Evolutionary conservation across 805 yeast species (phyloP).

Genomic region (Hanseniaspora clermontiae): DNA sequence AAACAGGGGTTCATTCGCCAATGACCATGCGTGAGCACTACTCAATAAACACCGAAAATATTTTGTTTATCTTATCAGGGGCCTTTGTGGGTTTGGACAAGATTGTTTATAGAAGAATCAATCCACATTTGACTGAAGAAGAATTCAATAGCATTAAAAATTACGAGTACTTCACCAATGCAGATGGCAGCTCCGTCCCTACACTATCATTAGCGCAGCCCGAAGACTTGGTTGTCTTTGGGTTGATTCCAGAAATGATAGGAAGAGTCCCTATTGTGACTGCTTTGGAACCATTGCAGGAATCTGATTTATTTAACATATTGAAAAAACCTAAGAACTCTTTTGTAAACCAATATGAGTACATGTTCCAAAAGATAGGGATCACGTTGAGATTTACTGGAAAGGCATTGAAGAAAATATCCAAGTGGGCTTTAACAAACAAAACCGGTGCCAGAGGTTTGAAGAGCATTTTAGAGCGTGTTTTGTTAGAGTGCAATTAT

Average conservation of each 20-base stretch:
- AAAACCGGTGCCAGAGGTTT: constrained; percentile 55
- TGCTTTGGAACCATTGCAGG: constrained; percentile 35
- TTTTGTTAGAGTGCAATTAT: constrained; percentile 40
- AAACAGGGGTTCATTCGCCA: constrained; percentile 23
- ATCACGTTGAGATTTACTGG: constrained; percentile 39
- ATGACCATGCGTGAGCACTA: constrained; percentile 33
- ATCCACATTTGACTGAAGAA: constrained; percentile 21
- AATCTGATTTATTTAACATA: constrained; percentile 36
- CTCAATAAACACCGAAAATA: constrained; percentile 43
- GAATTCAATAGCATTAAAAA: constrained; percentile 17
- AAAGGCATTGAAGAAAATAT: constrained; percentile 37
- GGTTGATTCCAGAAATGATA: constrained; percentile 47
- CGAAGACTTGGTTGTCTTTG: constrained; percentile 39
- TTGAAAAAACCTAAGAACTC: constrained; percentile 46
- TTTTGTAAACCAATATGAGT: constrained; percentile 39
- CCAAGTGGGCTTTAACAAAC: constrained; percentile 36
- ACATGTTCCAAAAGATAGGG: constrained; percentile 41
- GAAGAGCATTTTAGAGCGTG: constrained; percentile 41
- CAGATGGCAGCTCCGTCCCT: constrained; percentile 27
- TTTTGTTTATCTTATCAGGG: constrained; percentile 46
- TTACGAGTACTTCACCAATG: not conserved
- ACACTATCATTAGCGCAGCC: constrained; percentile 39
- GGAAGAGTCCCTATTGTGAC: constrained; percentile 49
- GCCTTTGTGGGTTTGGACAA: constrained; percentile 49
- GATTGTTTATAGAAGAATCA: constrained; percentile 33